These are phyloP conservation scores for Ophiostoma pallidulum DNA, from an alignment of 2,329 filamentous ascomycete species.

Conservation along the genomic window DNA sequence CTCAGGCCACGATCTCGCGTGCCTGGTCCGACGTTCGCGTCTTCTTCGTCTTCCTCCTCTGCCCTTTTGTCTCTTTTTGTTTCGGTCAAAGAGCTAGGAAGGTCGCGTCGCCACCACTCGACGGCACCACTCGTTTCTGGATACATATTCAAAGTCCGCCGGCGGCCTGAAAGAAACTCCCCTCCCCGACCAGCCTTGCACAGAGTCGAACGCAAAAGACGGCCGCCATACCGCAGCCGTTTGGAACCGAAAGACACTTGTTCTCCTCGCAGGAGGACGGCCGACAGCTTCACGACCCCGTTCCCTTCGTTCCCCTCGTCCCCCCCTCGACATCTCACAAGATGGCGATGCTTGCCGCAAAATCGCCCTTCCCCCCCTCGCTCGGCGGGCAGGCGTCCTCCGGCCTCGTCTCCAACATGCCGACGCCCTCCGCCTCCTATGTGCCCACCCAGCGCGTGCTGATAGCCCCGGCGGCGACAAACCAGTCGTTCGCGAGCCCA, in stretches of 20 bases:
- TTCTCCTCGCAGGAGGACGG: neutral
- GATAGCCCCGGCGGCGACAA: conserved; percentile 33
- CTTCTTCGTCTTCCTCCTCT: neutral
- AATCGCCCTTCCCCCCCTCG: conserved; percentile 56
- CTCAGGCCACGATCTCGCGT: conserved; percentile 9
- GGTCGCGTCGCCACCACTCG: neutral
- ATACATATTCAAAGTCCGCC: neutral
- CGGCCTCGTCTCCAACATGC: conserved; percentile 33
- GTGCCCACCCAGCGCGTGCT: conserved; percentile 43
- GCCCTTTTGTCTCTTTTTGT: neutral
- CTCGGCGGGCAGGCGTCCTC: conserved; percentile 37
- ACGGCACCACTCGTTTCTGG: neutral
- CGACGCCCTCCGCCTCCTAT: conserved; percentile 35
- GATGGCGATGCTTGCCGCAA: conserved; percentile 70
- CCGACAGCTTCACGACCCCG: neutral
- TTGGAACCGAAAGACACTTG: no score
- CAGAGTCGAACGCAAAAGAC: no score
- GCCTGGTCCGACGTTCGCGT: conserved; percentile 11
- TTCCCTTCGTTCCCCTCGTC: neutral
- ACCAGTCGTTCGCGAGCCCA: conserved; percentile 63
- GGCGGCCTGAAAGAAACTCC: neutral
- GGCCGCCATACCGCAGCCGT: no score
- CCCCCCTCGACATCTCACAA: neutral
- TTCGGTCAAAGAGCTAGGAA: neutral
- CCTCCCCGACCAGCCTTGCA: no score